A percentile compares a stretch with the other conserved stretches of the same genome.
phyloP scores from a whole-genome alignment of 129 eudicot genomes.

The Flaveria bidentis region DNA sequence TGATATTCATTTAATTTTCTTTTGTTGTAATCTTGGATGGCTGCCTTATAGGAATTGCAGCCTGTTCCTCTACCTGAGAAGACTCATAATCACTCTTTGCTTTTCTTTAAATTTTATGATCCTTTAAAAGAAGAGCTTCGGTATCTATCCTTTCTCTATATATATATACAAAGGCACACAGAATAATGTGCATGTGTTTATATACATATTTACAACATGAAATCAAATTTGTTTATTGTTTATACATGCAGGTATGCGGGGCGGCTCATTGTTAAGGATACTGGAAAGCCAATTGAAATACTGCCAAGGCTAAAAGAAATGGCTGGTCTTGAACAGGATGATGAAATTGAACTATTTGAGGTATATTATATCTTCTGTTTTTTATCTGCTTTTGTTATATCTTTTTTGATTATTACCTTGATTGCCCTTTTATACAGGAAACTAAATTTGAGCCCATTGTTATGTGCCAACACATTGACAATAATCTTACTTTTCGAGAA shows the following conservation, averaged over 20 bases:
- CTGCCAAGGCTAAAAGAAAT: conserved; percentile 60
- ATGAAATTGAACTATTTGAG: conserved; percentile 83
- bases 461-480: conserved; percentile 73
- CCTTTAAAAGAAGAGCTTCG: conserved; percentile 78
- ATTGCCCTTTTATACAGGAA: conserved; percentile 48
- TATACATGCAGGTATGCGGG: conserved; percentile 58
- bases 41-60: conserved; percentile 50
- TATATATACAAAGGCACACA: not conserved
- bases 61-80: conserved; percentile 66
- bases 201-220: too few relatives aligned
- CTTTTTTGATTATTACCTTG: not conserved
- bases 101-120: conserved; percentile 78
- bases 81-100: conserved; percentile 68
- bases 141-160: conserved; percentile 34
- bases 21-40: not conserved
- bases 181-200: not conserved
- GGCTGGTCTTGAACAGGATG: conserved; percentile 79
- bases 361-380: conserved; percentile 28
- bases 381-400: not conserved
- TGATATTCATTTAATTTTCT: not conserved
- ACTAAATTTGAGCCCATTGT: conserved; percentile 68
- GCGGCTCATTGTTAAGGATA: conserved; percentile 61
- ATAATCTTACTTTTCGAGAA: conserved; percentile 50
- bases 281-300: conserved; percentile 63
- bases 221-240: too few relatives aligned